These are phyloP conservation scores for Phylloporus sp. DNA, from an alignment of 768 basidiomycete genomes.

Conservation along the genomic window DNA sequence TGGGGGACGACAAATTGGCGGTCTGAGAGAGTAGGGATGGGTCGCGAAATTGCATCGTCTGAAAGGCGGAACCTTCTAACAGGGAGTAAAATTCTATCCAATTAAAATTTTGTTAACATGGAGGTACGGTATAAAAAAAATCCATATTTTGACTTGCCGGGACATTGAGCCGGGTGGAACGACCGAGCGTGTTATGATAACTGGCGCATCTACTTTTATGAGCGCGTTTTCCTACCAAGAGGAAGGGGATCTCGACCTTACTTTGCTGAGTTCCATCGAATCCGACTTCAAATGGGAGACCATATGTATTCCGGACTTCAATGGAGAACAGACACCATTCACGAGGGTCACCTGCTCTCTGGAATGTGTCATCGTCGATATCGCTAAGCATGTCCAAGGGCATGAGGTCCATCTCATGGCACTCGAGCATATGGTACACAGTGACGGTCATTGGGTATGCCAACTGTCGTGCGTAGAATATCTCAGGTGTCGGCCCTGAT, in stretches of 20 bases:
- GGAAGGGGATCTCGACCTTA: conserved; percentile 24
- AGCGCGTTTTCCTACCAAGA: not conserved
- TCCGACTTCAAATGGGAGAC: conserved; percentile 84
- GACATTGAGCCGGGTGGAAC: conserved; percentile 88
- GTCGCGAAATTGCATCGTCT: conserved; percentile 50
- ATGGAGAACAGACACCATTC: conserved; percentile 86
- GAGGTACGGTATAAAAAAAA: not conserved
- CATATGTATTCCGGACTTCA: conserved; percentile 90
- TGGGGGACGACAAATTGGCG: conserved; percentile 89
- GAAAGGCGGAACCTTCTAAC: conserved; percentile 66
- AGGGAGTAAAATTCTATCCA: conserved; percentile 59
- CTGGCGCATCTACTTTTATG: conserved; percentile 36
- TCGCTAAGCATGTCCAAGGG: conserved; percentile 42
- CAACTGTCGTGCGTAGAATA: conserved; percentile 84
- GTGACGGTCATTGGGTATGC: conserved; percentile 88
- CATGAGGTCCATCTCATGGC: conserved; percentile 76
- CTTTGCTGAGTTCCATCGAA: conserved; percentile 68
- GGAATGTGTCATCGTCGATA: conserved; percentile 22
- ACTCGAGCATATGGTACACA: conserved; percentile 94
- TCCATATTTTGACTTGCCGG: conserved; percentile 45
- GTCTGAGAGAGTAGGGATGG: conserved; percentile 83
- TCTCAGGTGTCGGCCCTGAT: conserved; percentile 34
- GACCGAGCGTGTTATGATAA: conserved; percentile 46
- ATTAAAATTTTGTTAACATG: conserved; percentile 2
- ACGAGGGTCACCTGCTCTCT: conserved; percentile 46